A percentile compares a stretch with the other conserved stretches of the same genome.
Conservation (phyloP, 768 basidiomycete genomes). For the Kwoniella mangroviensis region DNA sequence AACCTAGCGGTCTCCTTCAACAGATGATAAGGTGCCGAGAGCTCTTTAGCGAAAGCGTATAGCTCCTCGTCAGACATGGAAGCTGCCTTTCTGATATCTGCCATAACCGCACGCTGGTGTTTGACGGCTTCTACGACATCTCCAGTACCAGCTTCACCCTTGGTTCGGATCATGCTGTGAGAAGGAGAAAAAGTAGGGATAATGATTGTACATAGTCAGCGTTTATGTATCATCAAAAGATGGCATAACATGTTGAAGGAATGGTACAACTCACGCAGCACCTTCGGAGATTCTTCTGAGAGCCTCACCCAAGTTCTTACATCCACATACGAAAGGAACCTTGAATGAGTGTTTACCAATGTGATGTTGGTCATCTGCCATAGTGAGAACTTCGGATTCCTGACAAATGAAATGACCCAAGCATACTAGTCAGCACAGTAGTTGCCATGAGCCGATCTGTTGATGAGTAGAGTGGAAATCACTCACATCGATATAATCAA, state of each 20-base stretch:
- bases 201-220: too few relatives aligned
- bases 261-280: constrained; percentile 65
- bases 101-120: constrained; percentile 80
- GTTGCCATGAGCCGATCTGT: too few relatives aligned
- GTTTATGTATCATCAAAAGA: too few relatives aligned
- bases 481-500: constrained; percentile 72
- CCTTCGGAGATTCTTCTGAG: constrained; percentile 95
- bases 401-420: constrained; percentile 1
- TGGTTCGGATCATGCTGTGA: constrained; percentile 84
- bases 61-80: constrained; percentile 95
- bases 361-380: constrained; percentile 93
- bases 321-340: constrained; percentile 90
- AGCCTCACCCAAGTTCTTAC: constrained; percentile 92
- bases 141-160: constrained; percentile 66
- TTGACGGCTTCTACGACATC: constrained; percentile 74
- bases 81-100: constrained; percentile 81
- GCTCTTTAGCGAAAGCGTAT: constrained; percentile 79
- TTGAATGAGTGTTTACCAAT: constrained; percentile 97
- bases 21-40: constrained; percentile 85
- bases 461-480: not conserved
- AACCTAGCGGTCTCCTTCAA: constrained; percentile 93
- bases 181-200: not conserved
- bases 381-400: constrained; percentile 75
- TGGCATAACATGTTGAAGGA: not conserved
- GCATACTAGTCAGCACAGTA: not conserved